Base-by-base conservation (phyloP, 1,139 yeast species). In the Geotrichum histeridarum region DNA sequence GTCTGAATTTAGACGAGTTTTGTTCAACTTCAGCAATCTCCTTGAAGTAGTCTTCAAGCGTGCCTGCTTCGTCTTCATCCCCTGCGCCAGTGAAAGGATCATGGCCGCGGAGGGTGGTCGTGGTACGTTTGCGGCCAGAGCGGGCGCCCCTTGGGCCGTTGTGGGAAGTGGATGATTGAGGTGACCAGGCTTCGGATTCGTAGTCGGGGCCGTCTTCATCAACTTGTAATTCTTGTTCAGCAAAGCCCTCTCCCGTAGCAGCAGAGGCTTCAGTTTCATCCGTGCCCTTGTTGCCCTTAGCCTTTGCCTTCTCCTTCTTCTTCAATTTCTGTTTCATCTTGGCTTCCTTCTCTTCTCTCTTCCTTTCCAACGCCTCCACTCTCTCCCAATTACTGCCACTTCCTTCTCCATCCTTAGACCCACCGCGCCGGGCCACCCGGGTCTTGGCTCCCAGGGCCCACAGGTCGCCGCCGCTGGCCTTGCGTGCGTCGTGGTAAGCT, bases 401-500 rank as follows among this genome's bases (percentile, higher is more conserved):
- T 51, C 41, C 38, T 36, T 38, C n/a, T 42, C 51, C 17, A 54
- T 37, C 37, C 27, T 52, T 50, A 4, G 52, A 5, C 6, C 14
- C 27, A 5, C 27, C 27, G 15, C 12, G 31, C n/a, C 53, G 33
- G 4, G 35, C 27, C 11, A 55, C 59, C 47, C 77, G 81, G 8
- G 84, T 77, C 71, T 91, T 91, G 47, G 84, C 86, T 31, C 82
- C 93, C 53, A 88, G 73, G 0, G 86, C 84, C 98, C 98, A 93
- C 54, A 85, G 71, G 67, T 93, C 99, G n/a, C 97, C 96, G 64
- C 82, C 80, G 39, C 71, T 73, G 0, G 88, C 81, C 67, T 93
- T 91, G 57, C 98, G 77, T 0, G 96, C 96, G 72, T 93, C 98
- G 62, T 88, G 95, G 64, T 89, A 93, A 1, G 76, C 81, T 61